Conservation (phyloP, 176 grass and related monocot genomes). For the Lolium multiflorum region DNA sequence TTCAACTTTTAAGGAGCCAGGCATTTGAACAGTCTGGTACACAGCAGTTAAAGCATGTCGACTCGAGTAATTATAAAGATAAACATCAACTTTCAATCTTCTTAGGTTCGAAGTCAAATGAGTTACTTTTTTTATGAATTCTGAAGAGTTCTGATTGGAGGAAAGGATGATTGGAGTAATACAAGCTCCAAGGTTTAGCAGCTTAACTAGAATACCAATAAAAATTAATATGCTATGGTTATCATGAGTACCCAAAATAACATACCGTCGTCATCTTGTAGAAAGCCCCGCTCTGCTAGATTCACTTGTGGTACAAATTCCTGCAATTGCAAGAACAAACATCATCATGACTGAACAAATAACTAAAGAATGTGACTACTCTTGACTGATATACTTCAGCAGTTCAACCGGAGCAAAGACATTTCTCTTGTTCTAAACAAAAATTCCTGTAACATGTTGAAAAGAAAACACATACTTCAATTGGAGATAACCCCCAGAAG, state of each 20-base stretch:
- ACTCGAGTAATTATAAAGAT: not conserved
- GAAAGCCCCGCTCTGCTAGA: not conserved
- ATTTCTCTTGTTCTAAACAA: not conserved
- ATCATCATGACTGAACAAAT: not conserved
- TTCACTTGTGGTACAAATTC: not conserved
- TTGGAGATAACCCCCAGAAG: not conserved
- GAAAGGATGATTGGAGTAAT: not conserved
- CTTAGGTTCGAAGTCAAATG: not conserved
- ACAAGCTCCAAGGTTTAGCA: not conserved
- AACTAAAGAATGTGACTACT: not conserved
- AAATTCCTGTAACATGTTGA: not conserved
- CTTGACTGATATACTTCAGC: too few relatives aligned
- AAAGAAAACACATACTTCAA: not conserved
- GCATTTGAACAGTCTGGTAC: not conserved
- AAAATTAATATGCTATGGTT: not conserved
- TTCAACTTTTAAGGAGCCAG: not conserved
- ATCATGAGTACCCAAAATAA: not conserved
- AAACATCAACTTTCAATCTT: not conserved
- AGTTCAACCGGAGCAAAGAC: not conserved
- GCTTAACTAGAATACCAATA: not conserved
- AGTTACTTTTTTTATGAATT: not conserved
- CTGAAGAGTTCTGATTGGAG: not conserved
- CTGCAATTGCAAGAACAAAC: not conserved
- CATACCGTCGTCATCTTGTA: not conserved
- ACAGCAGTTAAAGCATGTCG: not conserved